A percentile compares a stretch with the other conserved stretches of the same genome.
Evolutionary conservation across 495 filamentous ascomycete species (phyloP).

Genomic region (Cryomyces antarcticus): DNA sequence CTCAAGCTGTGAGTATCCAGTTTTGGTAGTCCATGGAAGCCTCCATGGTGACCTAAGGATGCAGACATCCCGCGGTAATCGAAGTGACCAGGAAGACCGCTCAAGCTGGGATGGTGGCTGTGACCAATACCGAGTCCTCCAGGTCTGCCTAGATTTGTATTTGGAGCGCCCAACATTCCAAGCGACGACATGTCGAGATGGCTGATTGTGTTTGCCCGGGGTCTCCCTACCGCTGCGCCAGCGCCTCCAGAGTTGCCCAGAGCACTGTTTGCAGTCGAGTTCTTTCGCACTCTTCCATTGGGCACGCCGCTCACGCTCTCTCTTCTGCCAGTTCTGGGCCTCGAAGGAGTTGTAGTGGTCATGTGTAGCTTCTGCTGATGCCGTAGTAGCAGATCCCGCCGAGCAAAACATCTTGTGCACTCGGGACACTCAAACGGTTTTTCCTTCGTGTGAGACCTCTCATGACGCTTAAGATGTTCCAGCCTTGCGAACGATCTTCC

Average conservation of each 20-base stretch:
- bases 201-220: constrained; percentile 89
- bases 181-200: constrained; percentile 69
- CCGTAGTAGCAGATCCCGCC: constrained; percentile 74
- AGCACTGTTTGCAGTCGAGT: constrained; percentile 51
- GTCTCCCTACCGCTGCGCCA: constrained; percentile 47
- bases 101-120: constrained; percentile 13
- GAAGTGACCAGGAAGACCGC: constrained; percentile 41
- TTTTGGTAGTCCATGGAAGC: constrained; percentile 51
- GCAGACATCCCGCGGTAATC: constrained; percentile 55
- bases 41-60: constrained; percentile 39
- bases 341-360: constrained; percentile 78
- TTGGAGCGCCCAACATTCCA: constrained; percentile 36
- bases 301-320: constrained; percentile 53
- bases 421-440: constrained; percentile 98
- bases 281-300: constrained; percentile 67
- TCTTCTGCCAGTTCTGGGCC: constrained; percentile 56
- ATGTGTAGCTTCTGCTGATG: constrained; percentile 99
- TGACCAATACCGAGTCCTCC: constrained; percentile 13
- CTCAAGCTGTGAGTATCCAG: constrained; percentile 61
- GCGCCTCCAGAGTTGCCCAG: constrained; percentile 24
- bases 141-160: constrained; percentile 31
- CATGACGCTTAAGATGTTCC: constrained; percentile 94
- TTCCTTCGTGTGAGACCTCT: constrained; percentile 96
- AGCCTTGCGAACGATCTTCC: constrained; percentile 81
- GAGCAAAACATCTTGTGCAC: constrained; percentile 85